Evolutionary conservation across 306 rosid genomes (phyloP).

Genomic region (Pterocarpus santalinus): DNA sequence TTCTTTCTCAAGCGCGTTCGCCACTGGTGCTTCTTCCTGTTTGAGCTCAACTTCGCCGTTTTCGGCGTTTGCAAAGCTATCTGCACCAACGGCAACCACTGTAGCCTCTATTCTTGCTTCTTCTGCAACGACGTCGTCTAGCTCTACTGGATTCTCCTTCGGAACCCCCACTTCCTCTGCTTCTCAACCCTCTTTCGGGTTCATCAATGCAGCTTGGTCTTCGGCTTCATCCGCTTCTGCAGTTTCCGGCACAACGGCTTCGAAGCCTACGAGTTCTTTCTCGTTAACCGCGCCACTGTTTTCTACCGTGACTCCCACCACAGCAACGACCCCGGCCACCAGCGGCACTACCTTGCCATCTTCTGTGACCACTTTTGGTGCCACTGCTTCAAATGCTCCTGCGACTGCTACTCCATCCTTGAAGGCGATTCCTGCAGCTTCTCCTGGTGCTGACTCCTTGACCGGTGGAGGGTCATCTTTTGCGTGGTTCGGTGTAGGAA

Average conservation of each 20-base stretch:
- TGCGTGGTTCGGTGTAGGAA: conserved; percentile 49
- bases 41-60: conserved; percentile 50
- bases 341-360: conserved; percentile 52
- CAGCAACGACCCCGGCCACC: conserved; percentile 49
- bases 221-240: conserved; percentile 51
- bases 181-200: conserved; percentile 61
- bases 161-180: conserved; percentile 58
- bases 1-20: conserved; percentile 52
- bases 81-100: conserved; percentile 46
- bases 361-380: conserved; percentile 58
- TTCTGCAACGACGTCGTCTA: conserved; percentile 52
- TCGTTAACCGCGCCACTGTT: conserved; percentile 62
- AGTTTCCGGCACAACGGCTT: conserved; percentile 25
- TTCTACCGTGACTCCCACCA: conserved; percentile 67
- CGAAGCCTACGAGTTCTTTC: conserved; percentile 44
- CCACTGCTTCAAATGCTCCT: conserved; percentile 50
- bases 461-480: conserved; percentile 53
- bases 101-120: conserved; percentile 30
- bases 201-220: conserved; percentile 49
- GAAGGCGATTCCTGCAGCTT: conserved; percentile 41
- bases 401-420: conserved; percentile 29
- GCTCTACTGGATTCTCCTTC: conserved; percentile 60
- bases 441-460: conserved; percentile 49
- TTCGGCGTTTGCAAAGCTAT: conserved; percentile 53
- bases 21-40: conserved; percentile 45